phyloP scores from a whole-genome alignment of 1,284 basidiomycete species.

The Malassezia japonica region DNA sequence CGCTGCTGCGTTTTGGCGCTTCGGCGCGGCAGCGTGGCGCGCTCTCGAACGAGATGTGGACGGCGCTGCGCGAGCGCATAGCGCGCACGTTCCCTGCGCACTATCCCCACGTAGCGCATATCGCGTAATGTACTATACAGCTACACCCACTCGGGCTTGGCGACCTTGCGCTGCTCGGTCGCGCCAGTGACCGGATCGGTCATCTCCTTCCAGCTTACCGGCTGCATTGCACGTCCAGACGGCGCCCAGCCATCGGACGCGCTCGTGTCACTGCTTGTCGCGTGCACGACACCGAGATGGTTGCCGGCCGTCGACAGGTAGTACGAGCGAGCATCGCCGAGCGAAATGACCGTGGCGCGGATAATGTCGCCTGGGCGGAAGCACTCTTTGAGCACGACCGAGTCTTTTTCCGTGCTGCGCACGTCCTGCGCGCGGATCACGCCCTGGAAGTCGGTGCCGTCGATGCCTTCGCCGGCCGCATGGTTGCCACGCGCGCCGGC shows the following conservation, averaged over 20 bases:
- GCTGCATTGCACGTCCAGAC: slow-evolving; percentile 24
- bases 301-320: slow-evolving; percentile 89
- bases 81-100: not conserved
- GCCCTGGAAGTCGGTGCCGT: slow-evolving; percentile 63
- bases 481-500: slow-evolving; percentile 26
- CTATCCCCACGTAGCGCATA: not conserved
- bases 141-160: slow-evolving; percentile 57
- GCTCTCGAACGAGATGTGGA: not conserved
- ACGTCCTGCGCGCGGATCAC: slow-evolving; percentile 78
- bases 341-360: slow-evolving; percentile 63
- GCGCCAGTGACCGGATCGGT: slow-evolving; percentile 70
- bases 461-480: slow-evolving; percentile 41
- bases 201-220: slow-evolving; percentile 81
- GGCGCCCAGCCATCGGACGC: slow-evolving; percentile 19
- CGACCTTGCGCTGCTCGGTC: slow-evolving; percentile 75
- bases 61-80: not conserved
- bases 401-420: slow-evolving; percentile 75
- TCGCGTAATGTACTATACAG: slow-evolving; percentile 5
- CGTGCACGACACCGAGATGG: slow-evolving; percentile 66
- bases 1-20: slow-evolving; percentile 48
- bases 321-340: slow-evolving; percentile 55
- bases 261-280: slow-evolving; percentile 8
- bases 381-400: slow-evolving; percentile 82
- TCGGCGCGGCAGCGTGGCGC: not conserved
- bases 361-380: slow-evolving; percentile 95